phyloP scores from a whole-genome alignment of 106 monocot genomes.

The Posidonia australis region DNA sequence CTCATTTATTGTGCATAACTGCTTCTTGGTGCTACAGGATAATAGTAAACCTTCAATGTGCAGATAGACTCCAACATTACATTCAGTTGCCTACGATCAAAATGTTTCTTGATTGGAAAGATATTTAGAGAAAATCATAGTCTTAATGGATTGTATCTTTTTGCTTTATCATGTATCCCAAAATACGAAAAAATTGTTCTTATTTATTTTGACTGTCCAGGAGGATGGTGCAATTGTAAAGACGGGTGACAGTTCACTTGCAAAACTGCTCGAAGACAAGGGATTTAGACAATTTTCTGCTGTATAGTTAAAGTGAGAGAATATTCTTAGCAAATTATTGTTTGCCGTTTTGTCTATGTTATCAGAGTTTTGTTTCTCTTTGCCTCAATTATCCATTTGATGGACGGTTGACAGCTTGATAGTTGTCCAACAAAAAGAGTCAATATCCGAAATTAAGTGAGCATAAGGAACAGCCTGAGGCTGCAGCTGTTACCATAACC shows the following conservation, averaged over 20 bases:
- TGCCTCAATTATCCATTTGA: no score
- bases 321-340: background rate
- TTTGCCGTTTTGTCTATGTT: background rate
- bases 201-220: slow-evolving; percentile 21
- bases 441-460: background rate
- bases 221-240: slow-evolving; percentile 66
- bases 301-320: slow-evolving; percentile 9
- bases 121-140: no score
- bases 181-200: background rate
- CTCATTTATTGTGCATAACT: no score
- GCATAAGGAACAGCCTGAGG: background rate
- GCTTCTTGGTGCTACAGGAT: no score
- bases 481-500: no score
- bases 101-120: no score
- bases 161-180: background rate
- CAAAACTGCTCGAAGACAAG: slow-evolving; percentile 62
- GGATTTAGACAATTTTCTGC: slow-evolving; percentile 56
- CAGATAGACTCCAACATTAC: no score
- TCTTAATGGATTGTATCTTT: no score
- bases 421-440: background rate
- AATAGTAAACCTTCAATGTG: no score
- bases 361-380: background rate
- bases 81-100: no score
- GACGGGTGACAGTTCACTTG: slow-evolving; percentile 73
- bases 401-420: no score